Evolutionary conservation across 1,284 basidiomycete genomes (phyloP), one percentile per base, ranked within the genome.

Genomic region (Puccinia polysora): DNA sequence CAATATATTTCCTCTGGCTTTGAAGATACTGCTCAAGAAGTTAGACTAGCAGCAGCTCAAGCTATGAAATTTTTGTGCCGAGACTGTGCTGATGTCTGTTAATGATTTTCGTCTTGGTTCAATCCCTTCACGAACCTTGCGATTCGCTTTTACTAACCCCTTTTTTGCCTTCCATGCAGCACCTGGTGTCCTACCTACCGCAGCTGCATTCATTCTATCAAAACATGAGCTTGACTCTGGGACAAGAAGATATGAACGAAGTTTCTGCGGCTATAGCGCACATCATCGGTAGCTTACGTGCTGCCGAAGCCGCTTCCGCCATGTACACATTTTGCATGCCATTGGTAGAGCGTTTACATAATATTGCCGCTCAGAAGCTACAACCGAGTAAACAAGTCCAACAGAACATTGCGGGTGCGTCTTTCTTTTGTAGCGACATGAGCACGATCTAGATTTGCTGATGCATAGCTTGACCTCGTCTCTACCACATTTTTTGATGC

Each of bases 41-140:
- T 98, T 20, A 87, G 87, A 74, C 91, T 93, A 10, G 96, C 96
- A 8, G 91, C 96, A 8, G 91, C 94, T 1, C 93, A 97, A 78
- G 94, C 96, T 2, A 84, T 99, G 82, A 95, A 93, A 80, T 97
- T 90, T 81, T 84, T 99, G 74, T 98, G 96, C 81, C 90, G 96
- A 80, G 96, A 99, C 81, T 98, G 96, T 82, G 89, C 88, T 82
- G 83, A 85, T 82, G 90, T 89, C 77, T 76, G 83, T 77, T 3
- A n/a, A n/a, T n/a, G n/a, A n/a, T n/a, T n/a, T n/a, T n/a, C n/a
- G n/a, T n/a, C n/a, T n/a, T n/a, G n/a, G n/a, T n/a, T n/a, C n/a
- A n/a, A n/a, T n/a, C 36, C 40, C 14, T 50, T 40, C 15, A 20
- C 38, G 45, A 49, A n/a, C 56, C 14, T 20, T 14, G 49, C 38